Percentiles rank a stretch among this genome's conserved stretches.
phyloP scores from a whole-genome alignment of 2,329 filamentous ascomycete genomes.

The Alternaria hordeiaustralica region DNA sequence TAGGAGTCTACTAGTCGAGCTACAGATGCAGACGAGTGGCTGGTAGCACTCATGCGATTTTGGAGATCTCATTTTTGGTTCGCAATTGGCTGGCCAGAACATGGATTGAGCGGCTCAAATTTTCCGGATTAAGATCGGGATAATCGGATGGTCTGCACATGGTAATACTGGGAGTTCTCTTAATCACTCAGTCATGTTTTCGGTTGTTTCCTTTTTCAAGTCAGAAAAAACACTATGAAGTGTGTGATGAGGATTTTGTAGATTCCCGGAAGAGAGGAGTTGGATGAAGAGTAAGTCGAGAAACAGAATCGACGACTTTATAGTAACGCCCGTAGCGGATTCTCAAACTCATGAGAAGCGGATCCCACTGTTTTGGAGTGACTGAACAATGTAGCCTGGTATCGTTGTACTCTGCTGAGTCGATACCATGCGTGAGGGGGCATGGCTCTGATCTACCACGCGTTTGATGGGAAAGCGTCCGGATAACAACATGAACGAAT shows the following conservation, averaged over 20 bases:
- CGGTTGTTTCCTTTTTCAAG: too few relatives aligned
- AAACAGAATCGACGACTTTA: not conserved
- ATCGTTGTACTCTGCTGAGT: not conserved
- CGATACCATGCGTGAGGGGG: not conserved
- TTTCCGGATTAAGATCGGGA: not conserved
- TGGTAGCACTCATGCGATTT: not conserved
- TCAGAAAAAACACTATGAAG: not conserved
- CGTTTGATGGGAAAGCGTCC: rapidly evolving
- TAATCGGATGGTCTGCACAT: not conserved
- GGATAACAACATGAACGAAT: rapidly evolving
- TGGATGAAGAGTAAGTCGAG: not conserved
- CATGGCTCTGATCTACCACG: not conserved
- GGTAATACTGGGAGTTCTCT: rapidly evolving
- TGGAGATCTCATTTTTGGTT: not conserved
- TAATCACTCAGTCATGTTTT: not conserved
- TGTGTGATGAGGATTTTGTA: too few relatives aligned
- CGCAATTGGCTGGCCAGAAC: not conserved
- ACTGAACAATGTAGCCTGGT: not conserved
- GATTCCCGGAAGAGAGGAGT: not conserved
- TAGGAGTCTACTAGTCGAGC: not conserved
- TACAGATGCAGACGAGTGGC: rapidly evolving
- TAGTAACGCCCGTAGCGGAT: not conserved
- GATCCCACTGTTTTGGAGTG: not conserved
- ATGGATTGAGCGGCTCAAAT: not conserved
- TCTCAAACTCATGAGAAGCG: not conserved